A percentile compares a stretch with the other conserved stretches of the same genome.
Conservation (phyloP, 2,329 filamentous ascomycete genomes). For the Alternaria sp. region DNA sequence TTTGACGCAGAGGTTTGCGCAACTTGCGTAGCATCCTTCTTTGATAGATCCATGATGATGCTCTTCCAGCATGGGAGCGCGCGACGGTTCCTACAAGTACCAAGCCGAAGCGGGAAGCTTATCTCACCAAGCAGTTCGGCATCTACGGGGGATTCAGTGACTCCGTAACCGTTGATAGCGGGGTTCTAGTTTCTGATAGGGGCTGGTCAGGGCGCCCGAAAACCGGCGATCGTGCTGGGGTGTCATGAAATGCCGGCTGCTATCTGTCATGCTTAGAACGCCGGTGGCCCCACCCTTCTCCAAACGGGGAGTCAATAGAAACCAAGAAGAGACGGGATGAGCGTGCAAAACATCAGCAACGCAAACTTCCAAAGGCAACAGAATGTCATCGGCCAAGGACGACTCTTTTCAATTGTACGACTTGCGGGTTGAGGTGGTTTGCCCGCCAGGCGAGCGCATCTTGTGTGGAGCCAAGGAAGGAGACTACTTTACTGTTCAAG, state of each 20-base stretch:
- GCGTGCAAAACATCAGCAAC: neutral
- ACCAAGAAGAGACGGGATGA: neutral
- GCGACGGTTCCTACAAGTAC: neutral
- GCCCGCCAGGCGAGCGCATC: conserved; percentile 12
- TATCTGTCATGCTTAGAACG: neutral
- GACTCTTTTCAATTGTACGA: conserved; percentile 14
- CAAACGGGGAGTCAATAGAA: neutral
- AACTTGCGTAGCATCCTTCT: neutral
- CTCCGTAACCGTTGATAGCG: neutral
- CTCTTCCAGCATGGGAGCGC: neutral
- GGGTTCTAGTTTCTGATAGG: neutral
- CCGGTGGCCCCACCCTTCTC: neutral
- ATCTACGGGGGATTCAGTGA: neutral
- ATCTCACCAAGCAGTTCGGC: neutral
- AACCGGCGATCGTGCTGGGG: neutral
- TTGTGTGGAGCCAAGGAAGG: conserved; percentile 12
- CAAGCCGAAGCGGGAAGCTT: neutral
- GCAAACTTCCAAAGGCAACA: neutral
- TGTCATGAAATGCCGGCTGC: neutral
- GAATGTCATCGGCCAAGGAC: neutral
- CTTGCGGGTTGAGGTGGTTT: conserved; percentile 14
- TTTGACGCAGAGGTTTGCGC: neutral
- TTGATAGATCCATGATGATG: neutral
- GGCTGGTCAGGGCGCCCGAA: neutral
- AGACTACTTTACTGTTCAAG: conserved; percentile 13